A percentile compares a stretch with the other conserved stretches of the same genome.
These are phyloP conservation scores for Trichoderma asperellum DNA, from an alignment of 2,329 filamentous ascomycete species.

Conservation along the genomic window DNA sequence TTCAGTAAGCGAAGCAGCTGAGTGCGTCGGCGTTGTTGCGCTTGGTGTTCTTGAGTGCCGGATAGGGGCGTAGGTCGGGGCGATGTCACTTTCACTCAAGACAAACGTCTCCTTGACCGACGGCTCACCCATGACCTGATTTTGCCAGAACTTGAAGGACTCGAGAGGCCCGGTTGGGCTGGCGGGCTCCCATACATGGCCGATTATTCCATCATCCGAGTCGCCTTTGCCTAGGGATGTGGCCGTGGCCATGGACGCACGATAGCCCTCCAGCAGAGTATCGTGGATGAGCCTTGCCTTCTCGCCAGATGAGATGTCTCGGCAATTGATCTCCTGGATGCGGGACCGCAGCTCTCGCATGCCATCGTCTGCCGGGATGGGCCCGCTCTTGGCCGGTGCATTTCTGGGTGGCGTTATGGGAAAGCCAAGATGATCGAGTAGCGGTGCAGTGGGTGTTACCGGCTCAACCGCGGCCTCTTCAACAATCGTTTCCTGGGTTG, in stretches of 20 bases:
- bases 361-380: constrained; percentile 76
- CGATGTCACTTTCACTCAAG: constrained; percentile 63
- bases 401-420: constrained; percentile 35
- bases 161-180: constrained; percentile 53
- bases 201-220: constrained; percentile 33
- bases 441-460: constrained; percentile 33
- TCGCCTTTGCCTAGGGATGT: constrained; percentile 30
- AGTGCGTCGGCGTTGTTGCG: constrained; percentile 32
- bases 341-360: constrained; percentile 69
- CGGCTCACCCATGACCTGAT: constrained; percentile 46
- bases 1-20: constrained; percentile 34
- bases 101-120: constrained; percentile 49
- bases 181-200: constrained; percentile 46
- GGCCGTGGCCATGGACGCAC: constrained; percentile 39
- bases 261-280: constrained; percentile 70
- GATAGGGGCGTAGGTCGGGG: constrained; percentile 67
- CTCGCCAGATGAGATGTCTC: constrained; percentile 60
- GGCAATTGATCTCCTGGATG: constrained; percentile 70
- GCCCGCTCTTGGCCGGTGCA: constrained; percentile 35
- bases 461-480: constrained; percentile 36
- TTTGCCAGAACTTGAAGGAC: constrained; percentile 63
- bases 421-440: constrained; percentile 43
- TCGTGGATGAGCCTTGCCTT: constrained; percentile 75
- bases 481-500: constrained; percentile 43
- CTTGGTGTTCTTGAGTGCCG: constrained; percentile 50